A percentile compares a stretch with the other conserved stretches of the same genome.
phyloP scores from a whole-genome alignment of 164 flowering plant genomes.

The Kalanchoe fedtschenkoi region DNA sequence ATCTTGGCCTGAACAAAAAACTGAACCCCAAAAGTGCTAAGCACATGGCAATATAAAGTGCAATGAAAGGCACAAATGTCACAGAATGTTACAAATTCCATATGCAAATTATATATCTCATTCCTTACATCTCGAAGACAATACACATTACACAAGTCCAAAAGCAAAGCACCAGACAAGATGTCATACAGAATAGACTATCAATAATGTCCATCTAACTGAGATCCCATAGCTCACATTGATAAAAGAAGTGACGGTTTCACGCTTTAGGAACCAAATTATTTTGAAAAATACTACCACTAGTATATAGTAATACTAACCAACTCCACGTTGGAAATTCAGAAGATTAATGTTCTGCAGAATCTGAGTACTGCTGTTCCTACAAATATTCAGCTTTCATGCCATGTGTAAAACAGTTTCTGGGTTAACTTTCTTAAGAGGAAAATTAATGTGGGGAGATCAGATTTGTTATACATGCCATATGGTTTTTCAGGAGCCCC shows the following conservation, averaged over 20 bases:
- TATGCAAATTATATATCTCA: not conserved
- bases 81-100: not conserved
- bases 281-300: not conserved
- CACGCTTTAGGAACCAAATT: not conserved
- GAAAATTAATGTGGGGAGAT: too few species aligned
- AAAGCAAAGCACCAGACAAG: not conserved
- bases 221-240: not conserved
- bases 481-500: not conserved
- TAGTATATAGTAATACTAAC: not conserved
- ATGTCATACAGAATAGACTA: not conserved
- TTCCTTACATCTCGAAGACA: not conserved
- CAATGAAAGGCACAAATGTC: not conserved
- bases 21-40: conserved; percentile 25
- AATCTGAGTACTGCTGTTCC: too few species aligned
- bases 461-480: not conserved
- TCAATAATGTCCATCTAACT: not conserved
- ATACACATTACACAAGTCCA: not conserved
- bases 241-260: not conserved
- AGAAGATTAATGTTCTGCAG: too few species aligned
- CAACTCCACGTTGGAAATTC: not conserved
- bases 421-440: not conserved
- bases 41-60: not conserved
- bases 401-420: not conserved
- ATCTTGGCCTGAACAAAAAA: conserved; percentile 90
- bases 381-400: not conserved